Base-by-base conservation (phyloP, 2,329 filamentous ascomycete genomes). In the Lasiodiplodia hormozganensis region DNA sequence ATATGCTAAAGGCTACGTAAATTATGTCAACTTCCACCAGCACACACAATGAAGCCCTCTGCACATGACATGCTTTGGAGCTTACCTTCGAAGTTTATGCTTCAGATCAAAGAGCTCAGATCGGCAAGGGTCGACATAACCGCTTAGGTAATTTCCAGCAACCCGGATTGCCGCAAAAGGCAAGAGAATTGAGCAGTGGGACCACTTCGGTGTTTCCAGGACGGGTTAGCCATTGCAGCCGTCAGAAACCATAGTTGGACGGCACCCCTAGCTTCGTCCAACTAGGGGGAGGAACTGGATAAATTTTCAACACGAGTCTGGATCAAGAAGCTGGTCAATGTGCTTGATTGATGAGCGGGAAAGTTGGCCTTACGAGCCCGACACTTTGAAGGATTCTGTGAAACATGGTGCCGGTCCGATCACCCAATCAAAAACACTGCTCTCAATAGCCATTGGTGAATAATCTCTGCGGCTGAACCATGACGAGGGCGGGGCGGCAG, bases 151-250 rank as follows among this genome's bases (percentile, higher is more conserved):
- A n/a, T 47, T 25, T 43, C 10, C n/a, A 10, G 36, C 36, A 60
- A 60, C 4, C n/a, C 36, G 56, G 36, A 60, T 43, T 60, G n/a
- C 56, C 56, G 21, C 36, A 60, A 43, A 18, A 60, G 56, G 56
- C 56, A 60, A 38, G 36, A 60, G 36, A 60, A 60, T 23, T n/a
- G 34, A 21, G 36, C 14, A 12, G 21, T 60, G 34, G 56, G 36
- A 60, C 34, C 28, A 43, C 23, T 60, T 60, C 56, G 56, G 56
- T 2, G 3, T 28, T 60, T 7, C 56, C 56, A 6, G 38, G 57
- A 49, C 31, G 3, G 57, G 38, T 8, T 62, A 62, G 57, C 21
- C 38, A 49, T 60, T 6, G 6, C 14, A 0, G 12, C 14, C 0
- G 34, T 23, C 57, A 49, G 38, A 18, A 21, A 60, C 40, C n/a